These are phyloP conservation scores for Papilionanthe hybrid DNA, from an alignment of 116 monocot genomes.

Conservation along the genomic window DNA sequence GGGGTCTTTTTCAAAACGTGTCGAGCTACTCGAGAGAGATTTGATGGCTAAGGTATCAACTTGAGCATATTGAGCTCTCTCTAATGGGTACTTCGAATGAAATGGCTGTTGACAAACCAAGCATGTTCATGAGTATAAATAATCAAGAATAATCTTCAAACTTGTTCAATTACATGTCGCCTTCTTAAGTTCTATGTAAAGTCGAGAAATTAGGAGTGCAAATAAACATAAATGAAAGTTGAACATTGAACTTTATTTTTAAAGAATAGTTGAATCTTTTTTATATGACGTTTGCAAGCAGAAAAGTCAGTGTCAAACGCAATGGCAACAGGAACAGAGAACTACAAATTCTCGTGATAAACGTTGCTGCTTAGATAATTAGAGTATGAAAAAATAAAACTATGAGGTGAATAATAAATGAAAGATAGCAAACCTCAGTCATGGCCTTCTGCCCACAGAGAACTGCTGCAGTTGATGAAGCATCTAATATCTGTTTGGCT, in stretches of 20 bases:
- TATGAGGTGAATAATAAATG: not conserved
- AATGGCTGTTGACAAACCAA: no score
- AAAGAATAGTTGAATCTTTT: not conserved
- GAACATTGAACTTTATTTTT: not conserved
- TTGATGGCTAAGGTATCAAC: no score
- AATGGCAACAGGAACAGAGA: not conserved
- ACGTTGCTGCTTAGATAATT: not conserved
- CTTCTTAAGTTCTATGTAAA: no score
- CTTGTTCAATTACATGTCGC: no score
- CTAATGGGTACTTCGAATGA: no score
- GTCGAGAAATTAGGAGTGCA: not conserved
- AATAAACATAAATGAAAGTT: not conserved
- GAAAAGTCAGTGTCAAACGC: not conserved
- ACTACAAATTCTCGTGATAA: constrained; percentile 1
- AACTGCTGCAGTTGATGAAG: constrained; percentile 78
- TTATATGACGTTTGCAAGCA: not conserved
- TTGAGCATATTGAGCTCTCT: no score
- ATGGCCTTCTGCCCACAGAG: constrained; percentile 93
- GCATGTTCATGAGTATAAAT: no score
- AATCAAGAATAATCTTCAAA: no score
- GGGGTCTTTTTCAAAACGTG: no score
- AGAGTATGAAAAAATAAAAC: constrained; percentile 1
- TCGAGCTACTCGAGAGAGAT: no score
- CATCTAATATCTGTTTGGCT: constrained; percentile 55
- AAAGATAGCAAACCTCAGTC: constrained; percentile 65